Percentiles rank a stretch among this genome's conserved stretches.
Evolutionary conservation across 805 yeast species (phyloP).

Genomic region (Suhomyces faveliae): DNA sequence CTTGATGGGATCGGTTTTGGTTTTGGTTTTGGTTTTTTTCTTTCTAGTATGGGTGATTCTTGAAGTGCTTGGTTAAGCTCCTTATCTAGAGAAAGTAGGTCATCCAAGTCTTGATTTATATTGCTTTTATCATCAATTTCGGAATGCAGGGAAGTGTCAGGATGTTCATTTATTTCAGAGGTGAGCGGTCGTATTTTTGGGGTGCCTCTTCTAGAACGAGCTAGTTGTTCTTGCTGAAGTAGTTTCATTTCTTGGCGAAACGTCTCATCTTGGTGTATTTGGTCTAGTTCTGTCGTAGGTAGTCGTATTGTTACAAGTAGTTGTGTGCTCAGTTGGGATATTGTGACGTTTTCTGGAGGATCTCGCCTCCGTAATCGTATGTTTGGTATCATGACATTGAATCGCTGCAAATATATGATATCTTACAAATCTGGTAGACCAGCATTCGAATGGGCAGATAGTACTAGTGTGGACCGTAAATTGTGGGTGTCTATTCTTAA

Average conservation of each 20-base stretch:
- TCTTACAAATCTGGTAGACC: neutral
- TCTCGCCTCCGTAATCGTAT: constrained; percentile 9
- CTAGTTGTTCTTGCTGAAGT: neutral
- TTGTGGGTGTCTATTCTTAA: too few relatives aligned
- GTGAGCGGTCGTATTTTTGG: neutral
- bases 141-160: too few relatives aligned
- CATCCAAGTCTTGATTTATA: neutral
- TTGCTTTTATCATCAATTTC: neutral
- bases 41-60: neutral
- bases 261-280: neutral
- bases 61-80: constrained; percentile 1
- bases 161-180: neutral
- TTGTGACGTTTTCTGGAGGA: neutral
- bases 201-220: neutral
- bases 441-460: neutral
- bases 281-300: neutral
- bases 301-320: neutral
- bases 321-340: neutral
- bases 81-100: neutral
- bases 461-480: neutral
- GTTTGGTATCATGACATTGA: constrained; percentile 9
- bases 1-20: neutral
- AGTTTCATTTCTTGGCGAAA: neutral
- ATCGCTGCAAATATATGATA: neutral
- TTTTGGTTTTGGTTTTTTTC: neutral